Percentiles rank a stretch among this genome's conserved stretches.
Conservation (phyloP, 2,329 filamentous ascomycete species). For the Fusarium floridanum region DNA sequence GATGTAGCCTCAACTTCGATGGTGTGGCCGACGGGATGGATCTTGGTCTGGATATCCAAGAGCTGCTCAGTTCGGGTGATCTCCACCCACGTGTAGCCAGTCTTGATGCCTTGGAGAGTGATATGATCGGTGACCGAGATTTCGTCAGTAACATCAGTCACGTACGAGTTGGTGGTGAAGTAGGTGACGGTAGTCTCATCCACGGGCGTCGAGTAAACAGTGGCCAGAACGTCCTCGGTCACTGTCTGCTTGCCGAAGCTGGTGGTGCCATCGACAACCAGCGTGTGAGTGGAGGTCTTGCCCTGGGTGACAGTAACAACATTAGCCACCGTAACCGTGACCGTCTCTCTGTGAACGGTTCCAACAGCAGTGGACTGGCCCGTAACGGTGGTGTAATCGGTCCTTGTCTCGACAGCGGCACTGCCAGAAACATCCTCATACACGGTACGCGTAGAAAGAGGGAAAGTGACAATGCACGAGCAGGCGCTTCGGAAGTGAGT, state of each 20-base stretch:
- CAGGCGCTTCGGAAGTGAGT: slow-evolving; percentile 20
- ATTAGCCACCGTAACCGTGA: slow-evolving; percentile 6
- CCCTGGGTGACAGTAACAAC: neutral
- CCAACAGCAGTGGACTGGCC: slow-evolving; percentile 8
- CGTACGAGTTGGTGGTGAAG: slow-evolving; percentile 6
- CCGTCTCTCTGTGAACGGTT: slow-evolving; percentile 7
- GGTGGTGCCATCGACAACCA: slow-evolving; percentile 1
- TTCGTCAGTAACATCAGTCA: slow-evolving; percentile 2
- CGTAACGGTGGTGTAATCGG: neutral
- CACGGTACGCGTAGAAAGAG: slow-evolving; percentile 16
- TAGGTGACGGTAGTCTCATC: neutral
- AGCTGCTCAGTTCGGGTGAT: slow-evolving; percentile 9
- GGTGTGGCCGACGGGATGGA: neutral
- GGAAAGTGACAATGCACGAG: slow-evolving; percentile 15
- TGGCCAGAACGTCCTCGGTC: slow-evolving; percentile 16
- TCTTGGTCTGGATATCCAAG: slow-evolving; percentile 9
- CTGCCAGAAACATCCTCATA: neutral
- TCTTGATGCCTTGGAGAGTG: slow-evolving; percentile 8
- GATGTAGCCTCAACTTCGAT: slow-evolving; percentile 1
- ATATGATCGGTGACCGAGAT: slow-evolving; percentile 5
- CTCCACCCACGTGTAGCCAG: slow-evolving; percentile 10
- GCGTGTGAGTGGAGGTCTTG: slow-evolving; percentile 10
- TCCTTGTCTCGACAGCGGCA: neutral
- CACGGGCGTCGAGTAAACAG: slow-evolving; percentile 8
- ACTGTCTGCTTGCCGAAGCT: neutral